Conservation (phyloP, 2,329 filamentous ascomycete genomes). For the Colletotrichum neosansevieriae region DNA sequence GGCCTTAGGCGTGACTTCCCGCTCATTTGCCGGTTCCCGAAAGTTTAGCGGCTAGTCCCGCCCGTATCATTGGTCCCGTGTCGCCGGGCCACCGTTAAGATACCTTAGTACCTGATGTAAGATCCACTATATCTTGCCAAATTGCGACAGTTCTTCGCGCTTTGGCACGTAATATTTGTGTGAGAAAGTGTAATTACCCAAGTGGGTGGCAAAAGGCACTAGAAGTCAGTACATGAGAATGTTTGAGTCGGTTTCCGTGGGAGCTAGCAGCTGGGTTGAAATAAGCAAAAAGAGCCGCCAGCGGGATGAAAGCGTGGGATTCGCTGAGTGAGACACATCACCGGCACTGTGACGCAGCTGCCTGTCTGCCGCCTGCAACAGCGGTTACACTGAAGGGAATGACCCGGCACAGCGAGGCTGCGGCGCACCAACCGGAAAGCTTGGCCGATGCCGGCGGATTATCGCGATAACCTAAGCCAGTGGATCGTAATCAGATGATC, state of each 20-base stretch:
- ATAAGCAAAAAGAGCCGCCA: constrained; percentile 1
- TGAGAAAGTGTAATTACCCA: too few relatives aligned
- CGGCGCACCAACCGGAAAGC: not conserved
- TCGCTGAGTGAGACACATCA: constrained; percentile 12
- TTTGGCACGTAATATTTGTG: too few relatives aligned
- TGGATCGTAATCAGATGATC: constrained; percentile 40
- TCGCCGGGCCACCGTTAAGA: not conserved
- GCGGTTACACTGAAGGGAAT: not conserved
- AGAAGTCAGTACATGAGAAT: not conserved
- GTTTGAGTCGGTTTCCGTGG: not conserved
- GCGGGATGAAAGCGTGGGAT: constrained; percentile 7
- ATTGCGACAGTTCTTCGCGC: too few relatives aligned
- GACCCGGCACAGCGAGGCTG: not conserved
- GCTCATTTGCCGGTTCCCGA: not conserved
- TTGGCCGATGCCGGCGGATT: constrained; percentile 36
- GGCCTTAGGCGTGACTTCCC: not conserved
- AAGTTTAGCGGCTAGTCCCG: constrained; percentile 5
- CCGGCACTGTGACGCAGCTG: not conserved
- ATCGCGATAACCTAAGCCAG: constrained; percentile 26
- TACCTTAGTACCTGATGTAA: not conserved
- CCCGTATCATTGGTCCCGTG: not conserved
- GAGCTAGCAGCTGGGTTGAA: not conserved
- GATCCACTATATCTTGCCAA: too few relatives aligned
- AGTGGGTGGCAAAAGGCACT: too few relatives aligned
- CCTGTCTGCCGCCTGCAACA: not conserved